Evolutionary conservation across 371 early-diverging fungal species (phyloP), one percentile per base, ranked within the genome.

Genomic region (Mortierella sp.): DNA sequence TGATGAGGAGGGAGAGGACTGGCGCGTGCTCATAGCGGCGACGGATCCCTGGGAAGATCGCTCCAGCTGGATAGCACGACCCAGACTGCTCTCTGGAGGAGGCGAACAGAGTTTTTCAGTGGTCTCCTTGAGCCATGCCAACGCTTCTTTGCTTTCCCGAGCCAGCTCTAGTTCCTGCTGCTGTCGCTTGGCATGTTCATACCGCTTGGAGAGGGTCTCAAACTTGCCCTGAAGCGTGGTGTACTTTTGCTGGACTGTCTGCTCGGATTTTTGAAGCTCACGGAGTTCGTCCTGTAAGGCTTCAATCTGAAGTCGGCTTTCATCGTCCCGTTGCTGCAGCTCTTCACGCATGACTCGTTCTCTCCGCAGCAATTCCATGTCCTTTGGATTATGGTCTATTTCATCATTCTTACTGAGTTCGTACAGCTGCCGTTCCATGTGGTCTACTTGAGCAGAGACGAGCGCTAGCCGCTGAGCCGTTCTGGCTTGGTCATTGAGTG

Each of bases 71-170:
- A 64, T 58, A 10, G 49, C 58, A 3, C 68, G 74, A 1, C 59
- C 67, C 3, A 70, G 30, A 16, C 70, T 50, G 16, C 70, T 63
- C 23, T 73, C 54, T 16, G 72, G 66, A 13, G 73, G 73, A 8
- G 72, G n/a, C n/a, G 34, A 76, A 46, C 67, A 76, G 7, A 76
- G 59, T 3, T 63, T 53, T 21, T 76, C 70, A 2, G 78, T 76
- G 0, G 78, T 76, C 50, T 76, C 78, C 21, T 76, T 76, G 41
- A 76, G 67, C 78, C 78, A 76, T 0, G 78, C 71, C 6, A 76
- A 59, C 19, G 78, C 78, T 27, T 76, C 78, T 46, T 70, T 69
- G 45, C 78, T 76, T 34, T 76, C 78, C 23, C 78, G 58, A 9
- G 78, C 78, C 24, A 76, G 62, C 26, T 76, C 78, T 19, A 70